Evolutionary conservation across 345 rosid species (phyloP), one percentile per base, ranked within the genome.

Genomic region (Lepidium sativum): DNA sequence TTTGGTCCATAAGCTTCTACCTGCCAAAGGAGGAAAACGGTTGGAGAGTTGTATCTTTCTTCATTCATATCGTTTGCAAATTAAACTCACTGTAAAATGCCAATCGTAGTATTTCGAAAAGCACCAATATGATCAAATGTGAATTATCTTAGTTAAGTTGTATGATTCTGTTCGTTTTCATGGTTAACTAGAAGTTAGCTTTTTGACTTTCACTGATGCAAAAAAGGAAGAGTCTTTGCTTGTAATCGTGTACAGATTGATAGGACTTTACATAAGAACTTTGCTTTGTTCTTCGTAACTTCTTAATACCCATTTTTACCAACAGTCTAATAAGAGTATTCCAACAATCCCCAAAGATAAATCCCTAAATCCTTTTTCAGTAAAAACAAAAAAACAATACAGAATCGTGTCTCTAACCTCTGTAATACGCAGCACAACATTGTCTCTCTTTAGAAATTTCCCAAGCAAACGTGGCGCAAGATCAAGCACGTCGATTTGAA

Each of bases 381-480:
- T n/a, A 6, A 1, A 21, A 47, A 18, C 11, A 21, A 34, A 21
- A 21, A 65, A 69, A 58, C 52, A 52, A 23, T 8, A 59, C 47
- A 33, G 37, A 37, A 35, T 9, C 11, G 6, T 23, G 47, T 34
- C 2, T 58, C 57, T 68, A 54, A 92, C 98, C 97, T 92, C 98
- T 2, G 96, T 89, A 38, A 92, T 87, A 57, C 77, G 95, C 54
- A 92, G 87, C 35, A 92, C 75, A 39, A 89, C 96, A 25, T 86
- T 81, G 67, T 84, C 94, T 77, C 83, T 84, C 77, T 83, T 78
- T 1, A 92, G 71, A 45, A 84, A 80, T 78, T 92, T 92, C 45
- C 98, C 98, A 21, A 92, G 97, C 84, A 92, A 73, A 35, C 95
- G 87, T 0, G 95, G 96, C 52, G 97, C 98, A 12, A 92, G 91